These are phyloP conservation scores for Malassezia pachydermatis DNA, from an alignment of 1,284 basidiomycete genomes.

Conservation along the genomic window DNA sequence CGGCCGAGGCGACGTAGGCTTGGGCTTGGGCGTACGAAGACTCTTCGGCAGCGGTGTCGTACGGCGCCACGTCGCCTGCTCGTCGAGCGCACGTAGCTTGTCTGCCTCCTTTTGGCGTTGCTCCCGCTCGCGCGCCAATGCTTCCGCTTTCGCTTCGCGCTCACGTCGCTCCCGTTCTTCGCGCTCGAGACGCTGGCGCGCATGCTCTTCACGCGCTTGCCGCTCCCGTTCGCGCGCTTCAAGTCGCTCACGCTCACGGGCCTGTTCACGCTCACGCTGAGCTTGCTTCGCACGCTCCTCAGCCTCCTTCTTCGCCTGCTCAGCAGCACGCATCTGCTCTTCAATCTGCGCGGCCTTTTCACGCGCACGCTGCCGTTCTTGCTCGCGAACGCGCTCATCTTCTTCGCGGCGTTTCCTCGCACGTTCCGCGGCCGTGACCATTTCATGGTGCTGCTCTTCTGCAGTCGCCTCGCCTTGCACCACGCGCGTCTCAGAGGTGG, in stretches of 20 bases:
- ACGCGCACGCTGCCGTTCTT: conserved; percentile 37
- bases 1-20: not conserved
- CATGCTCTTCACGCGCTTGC: conserved; percentile 1
- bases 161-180: conserved; percentile 2
- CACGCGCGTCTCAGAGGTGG: conserved; percentile 1
- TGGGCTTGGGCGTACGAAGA: not conserved
- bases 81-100: not conserved
- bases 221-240: not conserved
- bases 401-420: conserved; percentile 41
- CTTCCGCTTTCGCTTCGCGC: not conserved
- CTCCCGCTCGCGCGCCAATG: not conserved
- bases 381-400: conserved; percentile 32
- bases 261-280: not conserved
- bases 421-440: conserved; percentile 38
- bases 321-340: conserved; percentile 30
- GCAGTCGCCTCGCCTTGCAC: conserved; percentile 17
- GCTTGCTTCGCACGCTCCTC: conserved; percentile 17
- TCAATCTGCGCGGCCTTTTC: conserved; percentile 39
- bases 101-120: not conserved
- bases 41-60: conserved; percentile 4
- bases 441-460: conserved; percentile 25
- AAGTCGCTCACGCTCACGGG: not conserved
- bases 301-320: conserved; percentile 18
- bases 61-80: conserved; percentile 11
- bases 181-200: conserved; percentile 1